Conservation (phyloP, 2,329 filamentous ascomycete genomes). For the Aspergillus flavus region DNA sequence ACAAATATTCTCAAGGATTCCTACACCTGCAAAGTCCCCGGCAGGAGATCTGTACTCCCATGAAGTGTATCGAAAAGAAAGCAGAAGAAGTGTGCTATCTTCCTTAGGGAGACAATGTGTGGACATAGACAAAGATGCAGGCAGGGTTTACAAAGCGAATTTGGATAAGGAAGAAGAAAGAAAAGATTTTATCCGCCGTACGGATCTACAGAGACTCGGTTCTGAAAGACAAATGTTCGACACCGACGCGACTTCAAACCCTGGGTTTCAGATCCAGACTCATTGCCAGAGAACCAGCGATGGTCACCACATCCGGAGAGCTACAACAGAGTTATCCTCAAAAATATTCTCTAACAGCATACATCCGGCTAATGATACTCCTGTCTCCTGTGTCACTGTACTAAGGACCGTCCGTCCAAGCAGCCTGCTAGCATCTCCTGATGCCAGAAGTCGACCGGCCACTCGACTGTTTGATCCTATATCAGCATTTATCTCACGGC, state of each 20-base stretch:
- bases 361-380: not conserved
- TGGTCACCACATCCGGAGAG: not conserved
- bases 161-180: not conserved
- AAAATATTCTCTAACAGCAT: no score
- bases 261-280: not conserved
- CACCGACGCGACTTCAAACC: not conserved
- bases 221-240: not conserved
- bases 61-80: slow-evolving; percentile 17
- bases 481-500: not conserved
- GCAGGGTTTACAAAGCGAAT: not conserved
- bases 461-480: not conserved
- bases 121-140: not conserved
- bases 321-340: not conserved
- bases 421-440: not conserved
- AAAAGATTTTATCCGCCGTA: not conserved
- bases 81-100: slow-evolving; percentile 18
- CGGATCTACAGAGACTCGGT: not conserved
- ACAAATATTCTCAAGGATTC: slow-evolving; percentile 14
- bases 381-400: not conserved
- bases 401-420: not conserved
- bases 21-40: slow-evolving; percentile 16
- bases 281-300: not conserved
- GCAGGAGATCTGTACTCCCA: slow-evolving; percentile 16
- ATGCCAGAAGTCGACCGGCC: slow-evolving; percentile 1
- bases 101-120: slow-evolving; percentile 10